Base-by-base conservation (phyloP, 768 basidiomycete species). In the Galerina sulciceps region DNA sequence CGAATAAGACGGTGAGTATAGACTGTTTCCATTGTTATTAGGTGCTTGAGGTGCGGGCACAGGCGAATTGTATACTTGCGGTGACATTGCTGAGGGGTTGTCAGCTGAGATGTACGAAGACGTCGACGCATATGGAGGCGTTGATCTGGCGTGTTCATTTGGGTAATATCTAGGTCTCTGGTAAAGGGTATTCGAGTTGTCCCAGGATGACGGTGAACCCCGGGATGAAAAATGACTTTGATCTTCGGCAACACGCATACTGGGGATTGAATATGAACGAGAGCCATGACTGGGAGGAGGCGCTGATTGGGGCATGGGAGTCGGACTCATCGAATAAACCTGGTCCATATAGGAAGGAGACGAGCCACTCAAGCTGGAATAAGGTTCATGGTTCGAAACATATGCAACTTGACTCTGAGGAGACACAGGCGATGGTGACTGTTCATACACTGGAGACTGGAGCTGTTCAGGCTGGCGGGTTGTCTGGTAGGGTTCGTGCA, bases 401-500 rank as follows among this genome's bases (percentile, higher is more conserved):
- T 60, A 61, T 31, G 55, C 53, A 23, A 49, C 58, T 35, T 58
- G 55, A 31, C 37, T 59, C 35, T 60, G 58, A 53, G 65, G 62
- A 36, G 66, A 61, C 18, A 66, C 58, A 36, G 69, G 60, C 10
- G 68, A 59, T 18, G 62, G 66, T 18, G 67, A 61, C 49, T 58
- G 58, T 46, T 65, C 61, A 59, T 69, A 58, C 47, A 48, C 55
- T 48, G 64, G 37, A 13, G 64, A 58, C 61, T 65, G 50, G 64
- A 58, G 49, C 61, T 62, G 57, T 55, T 60, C 17, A 50, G 61
- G 26, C 59, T 65, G 18, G 34, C 53, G 55, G 46, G 57, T 55
- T 35, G 59, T 71, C 48, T 69, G 69, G 59, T 79, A 80, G 15
- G 79, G 78, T 41, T 80, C 74, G 57, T 76, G 75, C 79, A 79